Percentiles rank a stretch among this genome's conserved stretches.
Evolutionary conservation across 2,329 filamentous ascomycete genomes (phyloP).

Genomic region (Didymella exigua): DNA sequence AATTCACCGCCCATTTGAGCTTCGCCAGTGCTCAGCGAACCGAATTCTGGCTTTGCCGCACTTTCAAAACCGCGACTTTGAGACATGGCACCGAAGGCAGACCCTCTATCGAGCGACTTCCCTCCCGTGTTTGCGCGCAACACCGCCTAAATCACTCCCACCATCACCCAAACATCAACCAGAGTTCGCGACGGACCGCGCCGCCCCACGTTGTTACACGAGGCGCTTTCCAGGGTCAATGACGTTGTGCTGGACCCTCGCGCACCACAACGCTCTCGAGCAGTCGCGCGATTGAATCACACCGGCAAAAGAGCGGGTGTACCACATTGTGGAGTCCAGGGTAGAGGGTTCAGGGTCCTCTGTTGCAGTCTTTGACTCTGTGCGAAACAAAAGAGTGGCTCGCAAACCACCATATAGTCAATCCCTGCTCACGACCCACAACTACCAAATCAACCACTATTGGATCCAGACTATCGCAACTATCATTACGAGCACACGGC

Average conservation of each 20-base stretch:
- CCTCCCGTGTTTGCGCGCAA: conserved; percentile 38
- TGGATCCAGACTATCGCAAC: background rate
- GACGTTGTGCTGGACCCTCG: conserved; percentile 7
- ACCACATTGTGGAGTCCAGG: background rate
- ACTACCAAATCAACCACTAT: background rate
- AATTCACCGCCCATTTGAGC: conserved; percentile 28
- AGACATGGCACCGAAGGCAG: conserved; percentile 45
- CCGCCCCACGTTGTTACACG: conserved; percentile 8
- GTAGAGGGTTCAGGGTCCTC: background rate
- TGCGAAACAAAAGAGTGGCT: conserved; percentile 8
- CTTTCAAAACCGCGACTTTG: conserved; percentile 4
- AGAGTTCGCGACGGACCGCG: conserved; percentile 3
- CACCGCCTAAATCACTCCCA: conserved; percentile 11
- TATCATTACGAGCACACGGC: background rate
- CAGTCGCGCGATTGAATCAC: background rate
- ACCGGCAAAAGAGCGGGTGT: background rate
- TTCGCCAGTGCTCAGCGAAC: conserved; percentile 16
- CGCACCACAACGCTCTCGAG: conserved; percentile 4
- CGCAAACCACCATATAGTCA: conserved; percentile 9
- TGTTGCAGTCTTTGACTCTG: conserved; percentile 1
- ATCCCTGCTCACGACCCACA: conserved; percentile 1
- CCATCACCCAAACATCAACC: background rate
- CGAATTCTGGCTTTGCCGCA: background rate
- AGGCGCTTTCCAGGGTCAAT: conserved; percentile 1
- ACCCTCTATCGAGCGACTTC: conserved; percentile 46